A percentile compares a stretch with the other conserved stretches of the same genome.
phyloP scores from a whole-genome alignment of 164 flowering plant genomes.

The Chimonanthus salicifolius region DNA sequence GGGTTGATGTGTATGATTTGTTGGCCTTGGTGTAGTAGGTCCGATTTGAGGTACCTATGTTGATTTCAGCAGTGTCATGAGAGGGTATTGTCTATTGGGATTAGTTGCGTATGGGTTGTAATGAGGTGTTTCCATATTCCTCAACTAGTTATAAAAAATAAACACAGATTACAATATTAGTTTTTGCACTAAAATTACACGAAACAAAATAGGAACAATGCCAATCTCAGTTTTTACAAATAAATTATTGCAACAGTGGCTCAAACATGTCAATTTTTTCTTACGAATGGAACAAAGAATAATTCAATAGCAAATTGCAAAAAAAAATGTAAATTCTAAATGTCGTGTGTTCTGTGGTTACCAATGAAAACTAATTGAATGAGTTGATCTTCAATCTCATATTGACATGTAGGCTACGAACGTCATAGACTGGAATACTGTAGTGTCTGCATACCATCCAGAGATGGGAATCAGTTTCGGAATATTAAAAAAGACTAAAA shows the following conservation, averaged over 20 bases:
- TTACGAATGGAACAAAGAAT: background rate
- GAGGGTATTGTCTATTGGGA: no score
- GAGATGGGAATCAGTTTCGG: no score
- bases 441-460: background rate
- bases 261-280: background rate
- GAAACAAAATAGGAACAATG: background rate
- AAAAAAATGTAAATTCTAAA: no score
- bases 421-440: background rate
- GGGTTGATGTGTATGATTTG: no score
- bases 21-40: no score
- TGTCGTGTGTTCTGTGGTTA: background rate
- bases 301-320: background rate
- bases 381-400: background rate
- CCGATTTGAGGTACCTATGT: no score
- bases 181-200: background rate
- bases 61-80: no score
- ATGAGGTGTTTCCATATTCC: no score
- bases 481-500: no score
- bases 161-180: background rate
- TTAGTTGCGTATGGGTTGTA: no score
- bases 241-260: background rate
- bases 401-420: background rate
- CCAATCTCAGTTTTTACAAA: background rate
- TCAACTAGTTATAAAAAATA: no score
- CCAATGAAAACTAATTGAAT: background rate